Evolutionary conservation across 495 filamentous ascomycete species (phyloP).

Genomic region (Podospora sp.): DNA sequence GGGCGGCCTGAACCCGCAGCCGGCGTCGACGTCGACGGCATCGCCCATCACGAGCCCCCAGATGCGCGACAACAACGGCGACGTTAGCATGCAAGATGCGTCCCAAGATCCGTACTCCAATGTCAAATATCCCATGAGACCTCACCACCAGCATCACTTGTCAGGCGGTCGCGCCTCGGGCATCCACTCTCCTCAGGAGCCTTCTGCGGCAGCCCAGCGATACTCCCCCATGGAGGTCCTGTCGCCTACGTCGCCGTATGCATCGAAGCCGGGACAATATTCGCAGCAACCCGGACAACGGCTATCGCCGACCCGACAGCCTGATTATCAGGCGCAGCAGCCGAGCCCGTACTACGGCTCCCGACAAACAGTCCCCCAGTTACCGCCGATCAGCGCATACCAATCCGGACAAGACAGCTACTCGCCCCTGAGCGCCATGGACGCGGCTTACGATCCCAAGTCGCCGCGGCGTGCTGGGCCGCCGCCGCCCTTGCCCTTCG

Average conservation of each 20-base stretch:
- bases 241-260: constrained; percentile 57
- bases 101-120: constrained; percentile 64
- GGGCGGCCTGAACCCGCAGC: constrained; percentile 54
- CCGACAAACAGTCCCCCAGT: constrained; percentile 53
- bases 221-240: constrained; percentile 94
- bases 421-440: constrained; percentile 68
- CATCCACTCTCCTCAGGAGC: constrained; percentile 69
- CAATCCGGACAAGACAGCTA: constrained; percentile 64
- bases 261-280: constrained; percentile 48
- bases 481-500: constrained; percentile 51
- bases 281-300: constrained; percentile 45
- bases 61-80: constrained; percentile 72
- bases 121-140: constrained; percentile 74
- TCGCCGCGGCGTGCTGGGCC: constrained; percentile 64
- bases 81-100: constrained; percentile 91
- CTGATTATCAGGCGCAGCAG: constrained; percentile 49
- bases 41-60: constrained; percentile 69
- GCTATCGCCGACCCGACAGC: constrained; percentile 52
- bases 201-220: constrained; percentile 80
- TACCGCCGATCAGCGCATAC: constrained; percentile 72
- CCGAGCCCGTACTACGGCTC: constrained; percentile 50
- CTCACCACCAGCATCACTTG: constrained; percentile 63
- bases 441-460: constrained; percentile 74
- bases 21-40: constrained; percentile 61
- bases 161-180: constrained; percentile 48